Evolutionary conservation across 805 yeast species (phyloP), one percentile per base, ranked within the genome.

Genomic region (Nakazawaea wyomingensis): DNA sequence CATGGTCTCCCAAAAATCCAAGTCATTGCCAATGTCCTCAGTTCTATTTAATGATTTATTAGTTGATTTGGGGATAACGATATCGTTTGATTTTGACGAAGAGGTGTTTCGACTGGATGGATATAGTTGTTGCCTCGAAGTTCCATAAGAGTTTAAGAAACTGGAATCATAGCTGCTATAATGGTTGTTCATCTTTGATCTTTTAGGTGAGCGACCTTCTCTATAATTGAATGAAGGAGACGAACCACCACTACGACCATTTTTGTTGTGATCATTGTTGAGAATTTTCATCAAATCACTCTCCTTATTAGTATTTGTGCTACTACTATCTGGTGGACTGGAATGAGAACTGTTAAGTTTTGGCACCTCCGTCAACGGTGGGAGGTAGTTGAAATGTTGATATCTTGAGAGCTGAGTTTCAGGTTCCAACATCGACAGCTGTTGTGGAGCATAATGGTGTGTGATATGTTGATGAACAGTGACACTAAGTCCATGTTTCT

Each of bases 391-490:
- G 66, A 84, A 84, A 64, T 84, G 93, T 38, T 80, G 80, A 46
- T 68, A 75, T 55, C 90, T 62, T 35, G 74, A 69, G 2, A 79
- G 62, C 28, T 74, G 76, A 4, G 78, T 62, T 42, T 78, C 83
- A 4, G 78, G 76, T 42, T 73, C 76, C 17, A 66, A 36, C 20
- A 59, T 42, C 9, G 64, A 44, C 33, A 34, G 53, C 27, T 51
- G 50, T 33, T 71, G 72, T 2, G 77, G 72, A 6, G 72, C 69
- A 60, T 83, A 82, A 60, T 85, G 89, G 56, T 86, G 86, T 60
- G 85, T 91, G 36, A 84, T 80, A 59, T 86, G 96, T 58, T 88
- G 96, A 61, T 88, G 95, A 17, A 88, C 75, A 4, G 88, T 80
- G 11, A 88, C 69, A 35, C 75, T 71, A 34, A 84, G 63, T 16